A percentile compares a stretch with the other conserved stretches of the same genome.
These are phyloP conservation scores for Scenedesmus sp. DNA, from an alignment of 163 green algal species.

Conservation along the genomic window DNA sequence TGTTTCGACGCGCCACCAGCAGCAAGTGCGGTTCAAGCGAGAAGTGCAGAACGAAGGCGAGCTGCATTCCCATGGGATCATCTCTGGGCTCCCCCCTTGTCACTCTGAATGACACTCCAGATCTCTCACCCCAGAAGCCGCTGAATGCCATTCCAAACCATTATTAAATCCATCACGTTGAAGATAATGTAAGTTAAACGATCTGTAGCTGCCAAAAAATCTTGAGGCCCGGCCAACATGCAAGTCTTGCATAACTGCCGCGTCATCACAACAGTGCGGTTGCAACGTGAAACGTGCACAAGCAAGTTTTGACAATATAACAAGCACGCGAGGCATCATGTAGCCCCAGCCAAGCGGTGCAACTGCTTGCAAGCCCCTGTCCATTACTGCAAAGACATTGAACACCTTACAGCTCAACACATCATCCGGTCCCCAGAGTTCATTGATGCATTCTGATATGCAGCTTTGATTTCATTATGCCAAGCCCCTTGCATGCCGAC, in stretches of 20 bases:
- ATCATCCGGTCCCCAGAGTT: no score
- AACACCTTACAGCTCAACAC: neutral
- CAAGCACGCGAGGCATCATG: neutral
- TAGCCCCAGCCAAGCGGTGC: neutral
- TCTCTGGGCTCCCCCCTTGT: neutral
- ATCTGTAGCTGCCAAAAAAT: neutral
- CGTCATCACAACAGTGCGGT: neutral
- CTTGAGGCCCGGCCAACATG: neutral
- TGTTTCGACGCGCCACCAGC: conserved; percentile 1
- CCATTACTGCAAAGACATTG: neutral
- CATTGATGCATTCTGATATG: no score
- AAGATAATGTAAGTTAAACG: neutral
- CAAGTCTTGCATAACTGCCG: neutral
- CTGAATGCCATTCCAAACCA: neutral
- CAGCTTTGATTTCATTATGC: no score
- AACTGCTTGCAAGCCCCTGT: neutral
- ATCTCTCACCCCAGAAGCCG: conserved; percentile 1
- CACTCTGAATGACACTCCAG: neutral
- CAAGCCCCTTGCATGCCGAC: neutral
- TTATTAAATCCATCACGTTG: neutral
- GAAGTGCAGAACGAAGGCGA: neutral
- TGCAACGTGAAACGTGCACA: neutral
- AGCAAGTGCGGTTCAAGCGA: neutral
- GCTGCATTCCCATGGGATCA: neutral
- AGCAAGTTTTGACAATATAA: neutral